A percentile compares a stretch with the other conserved stretches of the same genome.
Evolutionary conservation across 257 asterid genomes (phyloP).

Genomic region (Voacanga thouarsii): DNA sequence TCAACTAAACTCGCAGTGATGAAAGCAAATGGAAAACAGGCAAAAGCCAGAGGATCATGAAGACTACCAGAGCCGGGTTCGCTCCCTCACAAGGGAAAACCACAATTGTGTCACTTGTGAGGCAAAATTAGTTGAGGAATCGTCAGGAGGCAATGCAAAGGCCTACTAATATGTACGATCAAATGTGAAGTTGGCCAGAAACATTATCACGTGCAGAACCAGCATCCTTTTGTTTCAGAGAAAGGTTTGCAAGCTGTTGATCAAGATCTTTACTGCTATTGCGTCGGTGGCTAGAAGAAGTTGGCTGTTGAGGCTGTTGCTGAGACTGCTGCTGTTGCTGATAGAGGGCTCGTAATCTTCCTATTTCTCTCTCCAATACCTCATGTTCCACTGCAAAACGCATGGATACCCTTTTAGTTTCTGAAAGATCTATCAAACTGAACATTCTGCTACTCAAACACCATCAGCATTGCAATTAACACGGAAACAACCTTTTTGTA

Average conservation of each 20-base stretch:
- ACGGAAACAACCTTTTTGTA: not conserved
- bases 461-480: not conserved
- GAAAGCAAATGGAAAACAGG: constrained; percentile 14
- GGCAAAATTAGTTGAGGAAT: constrained; percentile 31
- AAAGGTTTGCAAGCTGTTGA: constrained; percentile 66
- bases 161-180: constrained; percentile 32
- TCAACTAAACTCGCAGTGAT: constrained; percentile 12
- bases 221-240: constrained; percentile 69
- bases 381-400: constrained; percentile 86
- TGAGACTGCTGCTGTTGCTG: constrained; percentile 40
- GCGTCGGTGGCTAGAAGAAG: constrained; percentile 27
- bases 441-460: not conserved
- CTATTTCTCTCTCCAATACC: constrained; percentile 81
- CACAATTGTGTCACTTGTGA: constrained; percentile 25
- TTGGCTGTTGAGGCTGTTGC: not conserved
- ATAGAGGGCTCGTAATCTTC: constrained; percentile 63
- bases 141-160: constrained; percentile 28
- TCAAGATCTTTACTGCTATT: constrained; percentile 74
- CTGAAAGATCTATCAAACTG: not conserved
- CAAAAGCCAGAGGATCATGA: not conserved
- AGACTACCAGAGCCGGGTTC: not conserved
- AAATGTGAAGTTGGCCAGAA: constrained; percentile 63
- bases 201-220: constrained; percentile 43
- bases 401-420: constrained; percentile 10
- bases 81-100: constrained; percentile 15